These are phyloP conservation scores for Penicillium sp. DNA, from an alignment of 2,329 filamentous ascomycete species.

Conservation along the genomic window DNA sequence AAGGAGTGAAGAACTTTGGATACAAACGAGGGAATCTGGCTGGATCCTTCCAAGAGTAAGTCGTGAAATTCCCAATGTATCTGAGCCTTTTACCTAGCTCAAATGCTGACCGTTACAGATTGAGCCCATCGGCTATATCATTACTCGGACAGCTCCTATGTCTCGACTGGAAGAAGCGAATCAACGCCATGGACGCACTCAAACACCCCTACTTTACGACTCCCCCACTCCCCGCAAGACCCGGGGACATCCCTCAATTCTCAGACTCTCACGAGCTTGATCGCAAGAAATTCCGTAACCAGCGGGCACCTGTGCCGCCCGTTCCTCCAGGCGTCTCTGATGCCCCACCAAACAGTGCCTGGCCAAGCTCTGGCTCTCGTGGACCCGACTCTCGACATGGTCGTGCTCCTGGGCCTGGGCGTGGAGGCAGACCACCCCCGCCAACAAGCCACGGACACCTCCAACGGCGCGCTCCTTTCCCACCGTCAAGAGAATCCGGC, in stretches of 20 bases:
- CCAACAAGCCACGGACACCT: constrained; percentile 16
- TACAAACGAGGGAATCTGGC: constrained; percentile 66
- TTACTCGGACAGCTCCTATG: constrained; percentile 80
- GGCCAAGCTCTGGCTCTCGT: constrained; percentile 40
- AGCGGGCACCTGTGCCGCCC: constrained; percentile 80
- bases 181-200: constrained; percentile 92
- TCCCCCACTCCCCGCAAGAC: constrained; percentile 73
- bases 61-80: not conserved
- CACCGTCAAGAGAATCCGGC: constrained; percentile 31
- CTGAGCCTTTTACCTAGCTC: not conserved
- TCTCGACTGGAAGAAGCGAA: constrained; percentile 83
- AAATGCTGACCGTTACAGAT: constrained; percentile 42
- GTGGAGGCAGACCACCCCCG: constrained; percentile 31
- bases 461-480: constrained; percentile 29
- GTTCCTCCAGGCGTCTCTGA: constrained; percentile 90
- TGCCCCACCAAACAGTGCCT: constrained; percentile 63
- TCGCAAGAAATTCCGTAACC: constrained; percentile 82
- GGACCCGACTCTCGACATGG: constrained; percentile 34
- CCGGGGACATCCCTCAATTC: constrained; percentile 85
- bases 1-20: constrained; percentile 67
- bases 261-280: constrained; percentile 98
- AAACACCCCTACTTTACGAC: constrained; percentile 89
- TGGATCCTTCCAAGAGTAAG: constrained; percentile 73
- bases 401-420: constrained; percentile 38
- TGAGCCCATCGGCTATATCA: constrained; percentile 72